These are phyloP conservation scores for Sclerotinia minor DNA, from an alignment of 2,329 filamentous ascomycete species.

Conservation along the genomic window DNA sequence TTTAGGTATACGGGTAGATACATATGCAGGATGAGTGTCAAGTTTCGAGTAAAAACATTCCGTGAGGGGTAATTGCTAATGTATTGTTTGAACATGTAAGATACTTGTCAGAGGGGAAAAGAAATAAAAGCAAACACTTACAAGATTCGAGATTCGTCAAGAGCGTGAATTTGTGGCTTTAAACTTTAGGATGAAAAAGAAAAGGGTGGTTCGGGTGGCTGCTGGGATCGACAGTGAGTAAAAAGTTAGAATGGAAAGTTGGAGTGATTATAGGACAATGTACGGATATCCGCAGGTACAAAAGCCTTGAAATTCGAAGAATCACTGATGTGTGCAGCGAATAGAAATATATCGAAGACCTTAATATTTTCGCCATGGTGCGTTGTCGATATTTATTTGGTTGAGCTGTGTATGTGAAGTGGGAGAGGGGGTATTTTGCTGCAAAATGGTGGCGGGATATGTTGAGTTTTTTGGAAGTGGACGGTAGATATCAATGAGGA, in stretches of 20 bases:
- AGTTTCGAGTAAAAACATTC: background rate
- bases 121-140: background rate
- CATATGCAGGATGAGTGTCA: background rate
- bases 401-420: background rate
- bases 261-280: background rate
- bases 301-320: background rate
- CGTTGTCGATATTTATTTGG: conserved; percentile 1
- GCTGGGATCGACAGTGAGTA: background rate
- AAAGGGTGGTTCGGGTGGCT: background rate
- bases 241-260: background rate
- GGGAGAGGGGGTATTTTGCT: too few relatives aligned
- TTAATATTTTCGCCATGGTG: background rate
- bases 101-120: too few relatives aligned
- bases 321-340: background rate
- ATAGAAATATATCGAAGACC: background rate
- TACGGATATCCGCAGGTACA: background rate
- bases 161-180: background rate
- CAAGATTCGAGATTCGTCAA: background rate
- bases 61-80: background rate
- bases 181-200: background rate
- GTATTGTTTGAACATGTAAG: background rate
- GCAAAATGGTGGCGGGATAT: background rate
- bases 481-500: too few relatives aligned
- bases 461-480: background rate
- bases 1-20: background rate